These are phyloP conservation scores for Triangularia verruculosa DNA, from an alignment of 2,329 filamentous ascomycete species.

Conservation along the genomic window DNA sequence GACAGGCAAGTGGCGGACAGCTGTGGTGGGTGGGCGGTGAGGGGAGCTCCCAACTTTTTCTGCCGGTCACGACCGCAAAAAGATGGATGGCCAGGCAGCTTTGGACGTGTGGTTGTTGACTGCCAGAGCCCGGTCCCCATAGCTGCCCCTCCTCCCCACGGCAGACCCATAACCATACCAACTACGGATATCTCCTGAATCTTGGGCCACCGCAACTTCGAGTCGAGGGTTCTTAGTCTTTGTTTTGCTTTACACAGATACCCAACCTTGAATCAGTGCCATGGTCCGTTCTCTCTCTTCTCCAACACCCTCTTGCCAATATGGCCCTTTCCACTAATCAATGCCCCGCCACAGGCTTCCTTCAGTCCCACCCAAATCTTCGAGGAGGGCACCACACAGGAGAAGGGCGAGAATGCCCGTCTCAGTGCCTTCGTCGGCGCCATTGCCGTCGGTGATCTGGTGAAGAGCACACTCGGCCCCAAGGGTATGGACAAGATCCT, in stretches of 20 bases:
- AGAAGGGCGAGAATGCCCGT: slow-evolving; percentile 99
- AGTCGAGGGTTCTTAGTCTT: neutral
- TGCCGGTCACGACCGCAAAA: slow-evolving; percentile 27
- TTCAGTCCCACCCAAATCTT: slow-evolving; percentile 97
- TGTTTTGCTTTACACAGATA: slow-evolving; percentile 10
- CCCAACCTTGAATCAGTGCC: slow-evolving; percentile 8
- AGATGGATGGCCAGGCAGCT: slow-evolving; percentile 23
- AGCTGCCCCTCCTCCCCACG: slow-evolving; percentile 27
- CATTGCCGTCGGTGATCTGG: slow-evolving; percentile 94
- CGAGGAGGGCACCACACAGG: slow-evolving; percentile 91
- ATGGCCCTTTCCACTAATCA: neutral
- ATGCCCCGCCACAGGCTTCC: slow-evolving; percentile 42
- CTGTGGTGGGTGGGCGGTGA: slow-evolving; percentile 25
- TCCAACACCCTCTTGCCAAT: neutral
- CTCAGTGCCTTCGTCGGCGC: slow-evolving; percentile 97
- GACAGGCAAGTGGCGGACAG: slow-evolving; percentile 17
- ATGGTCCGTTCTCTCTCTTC: slow-evolving; percentile 21
- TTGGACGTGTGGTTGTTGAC: slow-evolving; percentile 7
- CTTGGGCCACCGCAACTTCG: slow-evolving; percentile 10
- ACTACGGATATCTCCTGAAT: slow-evolving; percentile 8
- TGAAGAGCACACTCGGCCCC: slow-evolving; percentile 94
- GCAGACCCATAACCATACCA: slow-evolving; percentile 10
- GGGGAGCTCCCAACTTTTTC: slow-evolving; percentile 25
- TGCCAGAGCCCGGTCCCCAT: slow-evolving; percentile 17
- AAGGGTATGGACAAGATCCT: slow-evolving; percentile 99